Evolutionary conservation across 1,284 basidiomycete genomes (phyloP).

Genomic region (Cronartium ribicola): DNA sequence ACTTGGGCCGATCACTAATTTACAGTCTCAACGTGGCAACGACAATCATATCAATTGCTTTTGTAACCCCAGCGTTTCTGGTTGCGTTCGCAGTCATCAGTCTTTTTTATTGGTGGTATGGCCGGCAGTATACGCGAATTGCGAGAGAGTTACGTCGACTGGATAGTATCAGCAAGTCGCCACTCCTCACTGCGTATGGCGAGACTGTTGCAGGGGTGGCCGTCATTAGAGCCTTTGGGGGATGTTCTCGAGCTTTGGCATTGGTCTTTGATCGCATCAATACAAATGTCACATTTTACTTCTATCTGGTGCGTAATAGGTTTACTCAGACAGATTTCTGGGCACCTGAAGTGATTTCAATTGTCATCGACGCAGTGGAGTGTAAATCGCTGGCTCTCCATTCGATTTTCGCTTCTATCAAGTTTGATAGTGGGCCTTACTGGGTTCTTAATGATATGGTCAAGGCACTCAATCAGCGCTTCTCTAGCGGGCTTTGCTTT

Average conservation of each 20-base stretch:
- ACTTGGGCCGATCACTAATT: neutral
- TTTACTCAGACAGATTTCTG: no score
- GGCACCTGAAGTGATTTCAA: neutral
- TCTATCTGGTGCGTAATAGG: conserved; percentile 13
- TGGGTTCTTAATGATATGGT: conserved; percentile 58
- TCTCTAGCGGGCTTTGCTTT: conserved; percentile 55
- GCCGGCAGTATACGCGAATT: conserved; percentile 43
- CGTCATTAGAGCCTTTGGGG: conserved; percentile 81
- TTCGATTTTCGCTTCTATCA: conserved; percentile 76
- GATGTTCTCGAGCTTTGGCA: conserved; percentile 51
- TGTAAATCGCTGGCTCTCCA: conserved; percentile 73
- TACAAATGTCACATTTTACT: conserved; percentile 44
- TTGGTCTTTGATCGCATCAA: conserved; percentile 41
- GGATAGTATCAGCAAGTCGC: conserved; percentile 81
- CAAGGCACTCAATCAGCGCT: conserved; percentile 49
- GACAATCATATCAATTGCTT: conserved; percentile 2
- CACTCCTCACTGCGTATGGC: conserved; percentile 74
- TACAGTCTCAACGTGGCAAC: neutral
- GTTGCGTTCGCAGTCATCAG: neutral
- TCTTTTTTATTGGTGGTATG: conserved; percentile 18
- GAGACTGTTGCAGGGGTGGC: conserved; percentile 58
- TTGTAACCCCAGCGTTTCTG: conserved; percentile 7
- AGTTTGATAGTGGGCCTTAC: conserved; percentile 67
- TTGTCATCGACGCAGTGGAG: conserved; percentile 7
- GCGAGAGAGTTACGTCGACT: conserved; percentile 49